Evolutionary conservation across 345 rosid species (phyloP).

Genomic region (Pseudoturritis turrita): DNA sequence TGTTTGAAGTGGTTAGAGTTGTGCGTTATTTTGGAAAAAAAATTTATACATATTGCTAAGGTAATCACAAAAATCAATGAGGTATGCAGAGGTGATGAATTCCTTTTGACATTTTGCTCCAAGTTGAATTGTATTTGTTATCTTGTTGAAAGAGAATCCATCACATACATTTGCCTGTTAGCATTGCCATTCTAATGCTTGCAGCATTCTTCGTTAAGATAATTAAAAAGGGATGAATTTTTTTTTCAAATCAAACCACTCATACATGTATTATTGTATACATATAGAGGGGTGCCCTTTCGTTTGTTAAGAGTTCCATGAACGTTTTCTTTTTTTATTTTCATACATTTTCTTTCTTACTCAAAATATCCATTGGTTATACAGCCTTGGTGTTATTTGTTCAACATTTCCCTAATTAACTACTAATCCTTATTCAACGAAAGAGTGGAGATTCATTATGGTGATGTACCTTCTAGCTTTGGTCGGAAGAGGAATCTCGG

Average conservation of each 20-base stretch:
- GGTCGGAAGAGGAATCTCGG: background rate
- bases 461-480: constrained; percentile 11
- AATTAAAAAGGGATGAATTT: too few species aligned
- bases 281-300: background rate
- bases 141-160: too few species aligned
- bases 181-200: too few species aligned
- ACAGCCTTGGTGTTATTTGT: background rate
- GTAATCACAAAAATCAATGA: background rate
- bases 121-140: too few species aligned
- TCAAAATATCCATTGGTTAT: background rate
- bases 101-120: too few species aligned
- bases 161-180: too few species aligned
- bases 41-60: background rate
- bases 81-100: too few species aligned
- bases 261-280: background rate
- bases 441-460: constrained; percentile 16
- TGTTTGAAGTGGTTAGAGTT: background rate
- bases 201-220: too few species aligned
- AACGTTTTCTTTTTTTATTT: background rate
- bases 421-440: background rate
- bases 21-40: background rate
- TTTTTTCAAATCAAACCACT: background rate
- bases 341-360: background rate
- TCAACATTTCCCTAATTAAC: background rate
- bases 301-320: background rate